Evolutionary conservation across 352 stramenopile genomes (phyloP).

Genomic region (Thalassiosira ordinaria): DNA sequence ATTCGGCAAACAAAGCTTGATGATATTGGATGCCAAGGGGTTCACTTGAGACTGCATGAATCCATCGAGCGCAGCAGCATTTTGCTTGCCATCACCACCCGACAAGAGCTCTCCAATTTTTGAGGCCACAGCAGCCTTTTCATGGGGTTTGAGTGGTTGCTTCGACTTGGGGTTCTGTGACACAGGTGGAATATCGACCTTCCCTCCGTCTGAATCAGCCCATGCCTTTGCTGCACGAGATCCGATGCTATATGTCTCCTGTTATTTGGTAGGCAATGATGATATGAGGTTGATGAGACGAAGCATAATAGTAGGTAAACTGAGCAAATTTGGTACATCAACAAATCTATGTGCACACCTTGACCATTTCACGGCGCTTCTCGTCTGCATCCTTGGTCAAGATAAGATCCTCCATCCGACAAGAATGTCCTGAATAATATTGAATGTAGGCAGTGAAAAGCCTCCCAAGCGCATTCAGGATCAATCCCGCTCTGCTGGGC

Average conservation of each 20-base stretch:
- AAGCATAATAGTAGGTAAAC: slow-evolving; percentile 9
- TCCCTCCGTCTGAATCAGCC: slow-evolving; percentile 85
- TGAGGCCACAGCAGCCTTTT: slow-evolving; percentile 74
- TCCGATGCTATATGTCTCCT: slow-evolving; percentile 82
- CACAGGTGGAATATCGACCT: slow-evolving; percentile 75
- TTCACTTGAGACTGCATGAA: slow-evolving; percentile 89
- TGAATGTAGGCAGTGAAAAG: slow-evolving; percentile 98
- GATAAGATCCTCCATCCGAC: slow-evolving; percentile 98
- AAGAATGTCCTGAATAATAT: slow-evolving; percentile 97
- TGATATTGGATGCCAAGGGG: slow-evolving; percentile 94
- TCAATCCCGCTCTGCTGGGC: slow-evolving; percentile 84
- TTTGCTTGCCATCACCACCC: slow-evolving; percentile 77
- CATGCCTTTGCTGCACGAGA: slow-evolving; percentile 82
- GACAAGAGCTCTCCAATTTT: slow-evolving; percentile 86
- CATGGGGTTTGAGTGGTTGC: slow-evolving; percentile 77
- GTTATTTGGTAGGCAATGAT: too few species aligned
- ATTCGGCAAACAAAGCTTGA: slow-evolving; percentile 98
- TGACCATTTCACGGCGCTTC: slow-evolving; percentile 90
- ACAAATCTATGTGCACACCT: too few species aligned
- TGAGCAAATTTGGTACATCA: too few species aligned
- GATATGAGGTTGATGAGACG: too few species aligned
- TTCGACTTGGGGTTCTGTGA: slow-evolving; percentile 55
- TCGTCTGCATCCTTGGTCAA: slow-evolving; percentile 93
- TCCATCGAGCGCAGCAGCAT: slow-evolving; percentile 83
- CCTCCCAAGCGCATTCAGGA: slow-evolving; percentile 89